Evolutionary conservation across 2,329 filamentous ascomycete genomes (phyloP), one percentile per base, ranked within the genome.

Genomic region (Colletotrichum chrysophilum): DNA sequence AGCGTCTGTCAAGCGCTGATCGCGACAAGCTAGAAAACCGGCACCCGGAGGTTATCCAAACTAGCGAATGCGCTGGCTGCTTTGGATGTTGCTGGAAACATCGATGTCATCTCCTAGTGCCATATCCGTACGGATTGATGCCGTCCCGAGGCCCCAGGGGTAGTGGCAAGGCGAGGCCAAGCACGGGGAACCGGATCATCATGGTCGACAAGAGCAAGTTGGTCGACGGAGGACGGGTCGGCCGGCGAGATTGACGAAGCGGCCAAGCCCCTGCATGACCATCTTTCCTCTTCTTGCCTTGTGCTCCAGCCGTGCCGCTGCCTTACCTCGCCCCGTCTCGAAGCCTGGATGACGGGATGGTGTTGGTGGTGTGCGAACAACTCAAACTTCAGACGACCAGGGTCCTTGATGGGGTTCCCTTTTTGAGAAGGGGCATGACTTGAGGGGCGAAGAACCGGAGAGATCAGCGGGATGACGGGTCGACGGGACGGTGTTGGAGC

Each of bases 231-330:
- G 38, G 68, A 43, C 34, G 13, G 60, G 24, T 34, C 58, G 38
- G 61, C 56, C 30, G 56, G 56, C 64, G 38, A 75, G 73, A 71
- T 72, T 68, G 36, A 75, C 69, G 56, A 73, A 58, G 56, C 12
- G 58, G 28, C 36, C 13, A 34, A 14, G 8, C 30, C 36, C 66
- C n/a, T 36, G 58, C 38, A 24, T 65, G 36, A 12, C 32, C 52
- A 52, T 21, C 43, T 13, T 52, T 52, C n/a, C 43, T 52, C 21
- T 21, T n/a, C 32, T 26, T 38, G 32, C 30, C 24, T 68, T 38
- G 32, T 30, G 14, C 14, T 30, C 52, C 32, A 60, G 66, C 66
- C 58, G 52, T 38, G 66, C 66, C 66, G 52, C 66, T 18, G 48
- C 18, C 52, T 58, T 60, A 21, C 64, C 43, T 43, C 32, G 34